Evolutionary conservation across 2,329 filamentous ascomycete species (phyloP).

Genomic region (Colletotrichum plurivorum): DNA sequence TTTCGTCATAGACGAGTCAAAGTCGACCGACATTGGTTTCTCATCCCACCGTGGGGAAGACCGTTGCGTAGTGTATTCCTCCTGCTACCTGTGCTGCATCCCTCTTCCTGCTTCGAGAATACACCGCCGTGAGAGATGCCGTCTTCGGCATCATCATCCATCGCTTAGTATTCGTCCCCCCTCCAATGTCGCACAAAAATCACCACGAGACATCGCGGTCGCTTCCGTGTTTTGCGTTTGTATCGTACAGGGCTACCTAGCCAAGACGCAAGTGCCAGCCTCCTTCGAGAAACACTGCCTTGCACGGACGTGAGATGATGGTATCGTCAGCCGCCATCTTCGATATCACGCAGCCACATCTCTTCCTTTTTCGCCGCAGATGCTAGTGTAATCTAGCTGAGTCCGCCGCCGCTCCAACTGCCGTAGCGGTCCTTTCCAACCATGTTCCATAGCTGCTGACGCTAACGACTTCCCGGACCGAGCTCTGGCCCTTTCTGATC

Average conservation of each 20-base stretch:
- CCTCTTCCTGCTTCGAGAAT: neutral
- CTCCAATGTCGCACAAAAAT: slow-evolving; percentile 25
- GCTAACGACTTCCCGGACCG: neutral
- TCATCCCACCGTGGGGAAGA: neutral
- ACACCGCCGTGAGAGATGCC: neutral
- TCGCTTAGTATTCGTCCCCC: slow-evolving; percentile 1
- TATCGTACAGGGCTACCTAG: slow-evolving; percentile 5
- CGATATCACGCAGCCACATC: slow-evolving; percentile 27
- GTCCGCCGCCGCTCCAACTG: slow-evolving; percentile 18
- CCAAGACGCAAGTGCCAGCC: slow-evolving; percentile 1
- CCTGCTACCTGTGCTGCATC: neutral
- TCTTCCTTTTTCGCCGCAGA: slow-evolving; percentile 3
- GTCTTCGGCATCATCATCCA: neutral
- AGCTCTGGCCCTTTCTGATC: slow-evolving; percentile 1
- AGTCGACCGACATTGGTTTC: neutral
- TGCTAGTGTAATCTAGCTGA: slow-evolving; percentile 1
- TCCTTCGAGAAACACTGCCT: slow-evolving; percentile 9
- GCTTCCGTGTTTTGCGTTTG: slow-evolving; percentile 16
- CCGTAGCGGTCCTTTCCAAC: slow-evolving; percentile 20
- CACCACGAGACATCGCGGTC: slow-evolving; percentile 13
- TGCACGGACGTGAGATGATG: slow-evolving; percentile 22
- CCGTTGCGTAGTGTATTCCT: neutral
- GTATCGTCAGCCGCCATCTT: slow-evolving; percentile 5
- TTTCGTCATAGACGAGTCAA: slow-evolving; percentile 17
- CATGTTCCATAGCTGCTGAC: slow-evolving; percentile 21